phyloP scores from a whole-genome alignment of 495 filamentous ascomycete species.

The Xylaria venustula region DNA sequence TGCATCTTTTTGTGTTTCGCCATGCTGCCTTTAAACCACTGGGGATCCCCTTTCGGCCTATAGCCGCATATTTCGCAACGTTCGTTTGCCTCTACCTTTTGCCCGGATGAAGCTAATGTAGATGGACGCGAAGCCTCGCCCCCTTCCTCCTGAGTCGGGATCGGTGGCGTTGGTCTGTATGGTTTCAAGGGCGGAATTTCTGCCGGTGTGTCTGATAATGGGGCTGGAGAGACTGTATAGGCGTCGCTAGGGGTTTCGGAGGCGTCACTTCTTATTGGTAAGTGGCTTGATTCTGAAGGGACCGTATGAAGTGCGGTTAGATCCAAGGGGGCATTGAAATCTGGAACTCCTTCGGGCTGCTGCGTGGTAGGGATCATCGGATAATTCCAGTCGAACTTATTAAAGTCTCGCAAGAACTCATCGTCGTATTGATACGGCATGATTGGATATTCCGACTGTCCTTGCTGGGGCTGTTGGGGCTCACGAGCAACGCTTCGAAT shows the following conservation, averaged over 20 bases:
- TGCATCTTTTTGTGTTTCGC: constrained; percentile 51
- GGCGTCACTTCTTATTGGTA: constrained; percentile 19
- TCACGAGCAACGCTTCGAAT: constrained; percentile 19
- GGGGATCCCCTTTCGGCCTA: constrained; percentile 50
- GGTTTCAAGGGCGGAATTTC: constrained; percentile 7
- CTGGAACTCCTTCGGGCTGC: neutral
- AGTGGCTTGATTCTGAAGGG: constrained; percentile 8
- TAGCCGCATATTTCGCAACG: constrained; percentile 49
- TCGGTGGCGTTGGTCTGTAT: constrained; percentile 17
- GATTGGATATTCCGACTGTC: constrained; percentile 11
- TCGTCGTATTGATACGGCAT: constrained; percentile 11
- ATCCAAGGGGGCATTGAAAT: constrained; percentile 9
- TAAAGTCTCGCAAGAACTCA: constrained; percentile 18
- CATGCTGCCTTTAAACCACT: constrained; percentile 55
- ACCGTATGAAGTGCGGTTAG: constrained; percentile 12
- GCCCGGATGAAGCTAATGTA: constrained; percentile 15
- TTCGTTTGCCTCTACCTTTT: constrained; percentile 38
- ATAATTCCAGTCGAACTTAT: constrained; percentile 12
- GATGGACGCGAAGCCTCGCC: constrained; percentile 7
- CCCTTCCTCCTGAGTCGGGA: constrained; percentile 4
- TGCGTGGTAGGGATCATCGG: neutral
- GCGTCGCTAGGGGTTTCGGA: constrained; percentile 18
- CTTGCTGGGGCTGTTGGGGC: constrained; percentile 17
- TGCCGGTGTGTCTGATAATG: constrained; percentile 14
- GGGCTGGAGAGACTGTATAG: constrained; percentile 20